These are phyloP conservation scores for Leishmania tropica DNA, from an alignment of 208 protist species.

Conservation along the genomic window DNA sequence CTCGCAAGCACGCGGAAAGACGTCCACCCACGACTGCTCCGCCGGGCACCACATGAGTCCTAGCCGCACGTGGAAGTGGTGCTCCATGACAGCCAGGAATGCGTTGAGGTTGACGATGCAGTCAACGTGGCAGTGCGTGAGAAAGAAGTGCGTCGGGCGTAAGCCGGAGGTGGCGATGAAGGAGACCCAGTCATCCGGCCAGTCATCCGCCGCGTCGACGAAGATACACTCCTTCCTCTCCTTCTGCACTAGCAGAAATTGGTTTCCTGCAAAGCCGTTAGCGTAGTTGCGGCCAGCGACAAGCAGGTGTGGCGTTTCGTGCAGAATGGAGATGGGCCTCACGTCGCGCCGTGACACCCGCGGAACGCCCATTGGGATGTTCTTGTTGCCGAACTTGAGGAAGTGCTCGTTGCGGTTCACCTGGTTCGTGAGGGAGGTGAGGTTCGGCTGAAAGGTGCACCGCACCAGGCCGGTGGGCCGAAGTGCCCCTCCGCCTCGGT, in stretches of 20 bases:
- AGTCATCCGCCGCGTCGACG: slow-evolving; percentile 89
- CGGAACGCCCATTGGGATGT: slow-evolving; percentile 52
- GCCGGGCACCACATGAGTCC: slow-evolving; percentile 81
- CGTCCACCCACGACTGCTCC: slow-evolving; percentile 82
- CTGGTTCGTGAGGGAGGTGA: slow-evolving; percentile 86
- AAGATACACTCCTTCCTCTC: slow-evolving; percentile 75
- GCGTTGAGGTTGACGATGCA: slow-evolving; percentile 85
- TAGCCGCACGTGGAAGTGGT: slow-evolving; percentile 39
- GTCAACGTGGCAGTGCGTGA: slow-evolving; percentile 92
- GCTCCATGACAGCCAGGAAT: slow-evolving; percentile 67
- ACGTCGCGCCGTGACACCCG: slow-evolving; percentile 68
- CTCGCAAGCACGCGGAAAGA: slow-evolving; percentile 76
- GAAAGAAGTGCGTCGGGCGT: slow-evolving; percentile 75
- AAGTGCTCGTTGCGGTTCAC: slow-evolving; percentile 74
- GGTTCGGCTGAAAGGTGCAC: slow-evolving; percentile 68
- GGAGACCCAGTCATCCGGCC: slow-evolving; percentile 89
- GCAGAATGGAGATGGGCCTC: slow-evolving; percentile 73
- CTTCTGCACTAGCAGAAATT: slow-evolving; percentile 83
- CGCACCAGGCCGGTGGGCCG: slow-evolving; percentile 21
- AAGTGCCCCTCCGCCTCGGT: slow-evolving; percentile 11
- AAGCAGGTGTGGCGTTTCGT: slow-evolving; percentile 83
- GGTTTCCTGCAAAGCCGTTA: slow-evolving; percentile 87
- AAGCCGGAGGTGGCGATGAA: slow-evolving; percentile 72
- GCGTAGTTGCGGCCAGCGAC: slow-evolving; percentile 77
- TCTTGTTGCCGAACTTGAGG: slow-evolving; percentile 67